Base-by-base conservation (phyloP, 2,329 filamentous ascomycete genomes). In the Botryotinia globosa region DNA sequence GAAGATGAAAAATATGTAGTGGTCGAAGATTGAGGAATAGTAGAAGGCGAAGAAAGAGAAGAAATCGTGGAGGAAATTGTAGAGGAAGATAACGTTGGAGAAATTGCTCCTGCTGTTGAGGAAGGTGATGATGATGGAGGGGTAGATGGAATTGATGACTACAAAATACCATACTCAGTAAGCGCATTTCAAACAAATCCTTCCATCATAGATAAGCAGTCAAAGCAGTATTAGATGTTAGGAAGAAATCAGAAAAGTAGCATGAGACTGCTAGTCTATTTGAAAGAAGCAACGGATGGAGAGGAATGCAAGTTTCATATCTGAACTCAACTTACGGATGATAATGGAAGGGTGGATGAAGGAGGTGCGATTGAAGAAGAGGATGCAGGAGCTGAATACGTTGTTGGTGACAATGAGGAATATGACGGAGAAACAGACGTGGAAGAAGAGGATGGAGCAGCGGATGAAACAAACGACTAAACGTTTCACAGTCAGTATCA, bases 1-100 rank as follows among this genome's bases (percentile, higher is more conserved):
- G 45, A 32, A 6, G 54, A 56, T 25, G 64, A 62, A 34, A 58
- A 14, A 73, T 69, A 58, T 32, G 66, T 63, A 8, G 42, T 59
- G 32, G 39, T 71, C 9, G 73, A 64, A 67, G 12, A 34, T 54
- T n/a, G 65, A 39, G 74, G 16, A 22, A 42, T 18, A 4, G 44
- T 45, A 20, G 73, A 66, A 14, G 59, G 59, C 14, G 68, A 48
- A 59, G 62, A 16, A 59, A 25, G 45, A 3, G 66, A 42, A 16
- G 65, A 58, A 44, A 58, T 44, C 0, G 66, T 73, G 6, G 48
- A 54, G 20, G 48, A 48, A 65, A 48, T 56, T n/a, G 64, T 66
- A 63, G 72, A 66, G 16, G 71, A 67, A n/a, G 67, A 69, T 44
- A 63, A 65, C 32, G n/a, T 54, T 9, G 71, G 37, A 2, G 72